Conservation (phyloP, 257 asterid species). For the Eucommia ulmoides region DNA sequence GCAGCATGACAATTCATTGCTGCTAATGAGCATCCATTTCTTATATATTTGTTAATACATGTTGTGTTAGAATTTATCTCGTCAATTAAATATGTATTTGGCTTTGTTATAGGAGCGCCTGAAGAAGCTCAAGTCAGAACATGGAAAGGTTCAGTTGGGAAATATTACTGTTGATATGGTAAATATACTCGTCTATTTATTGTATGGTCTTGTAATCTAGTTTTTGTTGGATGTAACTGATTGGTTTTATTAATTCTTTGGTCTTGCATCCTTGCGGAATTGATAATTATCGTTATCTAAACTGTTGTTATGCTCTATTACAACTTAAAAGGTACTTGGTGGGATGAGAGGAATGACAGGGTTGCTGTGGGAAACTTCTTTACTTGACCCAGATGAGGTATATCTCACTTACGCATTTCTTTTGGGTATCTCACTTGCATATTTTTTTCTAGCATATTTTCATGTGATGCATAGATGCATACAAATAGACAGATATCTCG, state of each 20-base stretch:
- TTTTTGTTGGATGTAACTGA: background rate
- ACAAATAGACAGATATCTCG: background rate
- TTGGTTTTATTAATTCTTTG: background rate
- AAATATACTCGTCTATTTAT: conserved; percentile 12
- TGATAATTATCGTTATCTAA: background rate
- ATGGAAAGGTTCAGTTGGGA: conserved; percentile 80
- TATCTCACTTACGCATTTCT: conserved; percentile 4
- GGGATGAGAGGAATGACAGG: conserved; percentile 99
- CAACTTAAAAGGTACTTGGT: conserved; percentile 67
- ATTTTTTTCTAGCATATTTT: conserved; percentile 3
- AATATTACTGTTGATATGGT: conserved; percentile 91
- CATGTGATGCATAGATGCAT: too few relatives aligned
- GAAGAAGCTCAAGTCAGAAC: conserved; percentile 60
- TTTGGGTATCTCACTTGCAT: background rate
- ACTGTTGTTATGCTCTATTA: conserved; percentile 3
- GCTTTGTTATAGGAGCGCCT: conserved; percentile 52
- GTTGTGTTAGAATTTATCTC: too few relatives aligned
- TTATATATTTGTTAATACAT: background rate
- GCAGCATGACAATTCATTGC: background rate
- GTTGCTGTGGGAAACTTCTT: conserved; percentile 94
- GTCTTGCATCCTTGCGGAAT: background rate
- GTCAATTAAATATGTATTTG: too few relatives aligned
- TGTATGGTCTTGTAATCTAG: background rate
- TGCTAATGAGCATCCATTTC: background rate
- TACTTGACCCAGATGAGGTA: conserved; percentile 98